Conservation (phyloP, 345 rosid species). For the Stellera chamaejasme region DNA sequence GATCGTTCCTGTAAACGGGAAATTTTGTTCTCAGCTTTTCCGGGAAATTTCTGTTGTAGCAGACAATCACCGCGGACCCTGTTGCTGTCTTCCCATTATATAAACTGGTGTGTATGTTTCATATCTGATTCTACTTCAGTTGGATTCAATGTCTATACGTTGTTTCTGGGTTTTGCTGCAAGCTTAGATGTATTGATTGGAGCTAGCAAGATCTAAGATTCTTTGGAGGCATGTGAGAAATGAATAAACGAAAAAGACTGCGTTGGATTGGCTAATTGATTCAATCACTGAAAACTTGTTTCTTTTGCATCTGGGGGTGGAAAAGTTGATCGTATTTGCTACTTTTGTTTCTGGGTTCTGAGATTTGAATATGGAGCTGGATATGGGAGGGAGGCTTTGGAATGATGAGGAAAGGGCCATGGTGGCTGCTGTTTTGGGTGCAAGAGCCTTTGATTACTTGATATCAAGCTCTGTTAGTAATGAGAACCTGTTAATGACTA, state of each 20-base stretch:
- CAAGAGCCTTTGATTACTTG: constrained; percentile 68
- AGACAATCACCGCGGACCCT: constrained; percentile 3
- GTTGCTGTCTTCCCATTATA: constrained; percentile 19
- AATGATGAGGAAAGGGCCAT: constrained; percentile 68
- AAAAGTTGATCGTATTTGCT: not conserved
- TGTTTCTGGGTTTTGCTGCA: constrained; percentile 22
- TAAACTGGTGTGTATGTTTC: constrained; percentile 27
- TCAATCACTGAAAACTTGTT: not conserved
- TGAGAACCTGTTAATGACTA: constrained; percentile 52
- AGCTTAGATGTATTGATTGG: constrained; percentile 3
- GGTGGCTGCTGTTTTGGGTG: constrained; percentile 68
- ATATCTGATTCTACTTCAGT: constrained; percentile 4
- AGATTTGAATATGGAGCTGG: constrained; percentile 47
- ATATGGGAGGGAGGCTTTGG: constrained; percentile 54
- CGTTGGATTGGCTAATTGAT: constrained; percentile 7
- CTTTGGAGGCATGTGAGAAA: constrained; percentile 6
- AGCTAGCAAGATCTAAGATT: constrained; percentile 41
- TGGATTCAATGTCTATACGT: constrained; percentile 8
- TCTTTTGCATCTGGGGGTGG: constrained; percentile 18
- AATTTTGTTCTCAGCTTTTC: constrained; percentile 1
- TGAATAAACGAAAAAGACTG: constrained; percentile 10
- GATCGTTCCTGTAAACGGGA: constrained; percentile 17
- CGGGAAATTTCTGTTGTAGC: constrained; percentile 8
- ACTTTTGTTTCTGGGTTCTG: constrained; percentile 5
- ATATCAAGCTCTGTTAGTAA: constrained; percentile 54